A percentile compares a stretch with the other conserved stretches of the same genome.
Conservation (phyloP, 2,329 filamentous ascomycete genomes). For the Xylaria polymorpha region DNA sequence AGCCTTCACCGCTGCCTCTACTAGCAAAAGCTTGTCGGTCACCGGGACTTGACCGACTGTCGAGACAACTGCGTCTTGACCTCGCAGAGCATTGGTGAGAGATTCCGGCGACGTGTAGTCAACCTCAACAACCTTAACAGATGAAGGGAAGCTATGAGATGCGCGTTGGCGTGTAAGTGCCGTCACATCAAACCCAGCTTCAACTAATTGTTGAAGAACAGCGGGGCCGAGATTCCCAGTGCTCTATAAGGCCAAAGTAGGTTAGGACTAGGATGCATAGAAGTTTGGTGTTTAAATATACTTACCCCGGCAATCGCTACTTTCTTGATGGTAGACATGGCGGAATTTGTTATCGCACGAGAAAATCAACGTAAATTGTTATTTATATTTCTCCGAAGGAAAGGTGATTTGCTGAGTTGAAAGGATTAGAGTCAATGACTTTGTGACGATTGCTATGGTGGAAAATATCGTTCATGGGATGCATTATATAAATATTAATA, state of each 20-base stretch:
- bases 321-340: conserved; percentile 5
- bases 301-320: conserved; percentile 8
- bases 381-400: background rate
- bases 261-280: background rate
- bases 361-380: background rate
- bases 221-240: conserved; percentile 53
- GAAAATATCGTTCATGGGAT: background rate
- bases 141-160: conserved; percentile 48
- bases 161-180: conserved; percentile 64
- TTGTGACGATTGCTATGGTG: background rate
- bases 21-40: conserved; percentile 60
- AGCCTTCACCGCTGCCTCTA: conserved; percentile 66
- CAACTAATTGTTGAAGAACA: conserved; percentile 53
- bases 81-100: conserved; percentile 61
- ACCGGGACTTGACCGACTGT: conserved; percentile 53
- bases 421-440: background rate
- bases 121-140: conserved; percentile 58
- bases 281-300: background rate
- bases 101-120: conserved; percentile 61
- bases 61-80: conserved; percentile 68
- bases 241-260: conserved; percentile 18
- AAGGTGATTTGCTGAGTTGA: too few species aligned
- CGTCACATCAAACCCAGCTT: conserved; percentile 61
- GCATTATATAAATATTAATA: background rate
- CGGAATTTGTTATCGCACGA: background rate